These are phyloP conservation scores for Lactifluus pinguis DNA, from an alignment of 768 basidiomycete species.

Conservation along the genomic window DNA sequence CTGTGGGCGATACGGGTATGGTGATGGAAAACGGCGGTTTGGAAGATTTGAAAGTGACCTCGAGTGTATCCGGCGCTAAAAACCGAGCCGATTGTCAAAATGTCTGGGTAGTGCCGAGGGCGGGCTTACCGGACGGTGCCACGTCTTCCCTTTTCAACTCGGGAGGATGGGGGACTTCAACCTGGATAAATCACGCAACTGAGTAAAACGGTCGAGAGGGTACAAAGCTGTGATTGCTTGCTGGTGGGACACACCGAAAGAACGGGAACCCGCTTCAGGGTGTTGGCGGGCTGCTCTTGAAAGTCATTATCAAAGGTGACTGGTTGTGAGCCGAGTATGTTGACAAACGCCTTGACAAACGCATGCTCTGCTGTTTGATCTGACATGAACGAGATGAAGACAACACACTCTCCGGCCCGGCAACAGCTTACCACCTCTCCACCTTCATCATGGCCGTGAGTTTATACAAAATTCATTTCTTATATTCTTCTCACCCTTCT, in stretches of 20 bases:
- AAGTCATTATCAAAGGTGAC: slow-evolving; percentile 66
- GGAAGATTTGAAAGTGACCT: slow-evolving; percentile 80
- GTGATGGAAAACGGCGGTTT: slow-evolving; percentile 78
- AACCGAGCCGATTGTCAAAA: not conserved
- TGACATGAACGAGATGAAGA: slow-evolving; percentile 32
- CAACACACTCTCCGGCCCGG: not conserved
- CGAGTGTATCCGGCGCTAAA: slow-evolving; percentile 35
- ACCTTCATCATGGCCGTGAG: slow-evolving; percentile 22
- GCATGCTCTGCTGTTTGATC: slow-evolving; percentile 36
- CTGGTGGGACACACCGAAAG: slow-evolving; percentile 42
- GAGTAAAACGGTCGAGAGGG: not conserved
- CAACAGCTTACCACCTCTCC: not conserved
- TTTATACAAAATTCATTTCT: not conserved
- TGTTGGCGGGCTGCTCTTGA: slow-evolving; percentile 58
- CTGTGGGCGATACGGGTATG: slow-evolving; percentile 67
- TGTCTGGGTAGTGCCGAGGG: not conserved
- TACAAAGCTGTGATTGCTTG: not conserved
- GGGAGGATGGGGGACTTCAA: slow-evolving; percentile 54
- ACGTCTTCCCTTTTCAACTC: slow-evolving; percentile 33
- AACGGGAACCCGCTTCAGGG: slow-evolving; percentile 60
- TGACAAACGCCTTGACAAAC: slow-evolving; percentile 59
- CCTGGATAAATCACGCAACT: slow-evolving; percentile 28
- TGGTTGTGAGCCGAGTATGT: slow-evolving; percentile 56
- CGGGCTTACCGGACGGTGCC: slow-evolving; percentile 27
- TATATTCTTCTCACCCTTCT: not conserved